Evolutionary conservation across 352 stramenopile species (phyloP).

Genomic region (Globisporangium recalcitrans): DNA sequence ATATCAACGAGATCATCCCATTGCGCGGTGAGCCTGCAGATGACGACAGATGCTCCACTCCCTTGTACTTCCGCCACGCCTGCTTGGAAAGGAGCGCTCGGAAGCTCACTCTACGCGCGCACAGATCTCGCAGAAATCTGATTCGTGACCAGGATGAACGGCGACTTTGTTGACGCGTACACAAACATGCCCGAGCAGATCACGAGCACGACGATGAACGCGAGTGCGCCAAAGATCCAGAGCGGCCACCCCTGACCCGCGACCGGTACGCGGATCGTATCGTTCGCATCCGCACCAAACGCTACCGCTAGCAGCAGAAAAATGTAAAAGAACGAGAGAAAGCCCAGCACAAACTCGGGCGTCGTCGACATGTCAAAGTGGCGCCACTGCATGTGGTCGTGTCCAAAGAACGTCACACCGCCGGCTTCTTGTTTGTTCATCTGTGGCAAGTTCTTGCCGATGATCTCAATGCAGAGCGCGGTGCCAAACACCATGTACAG

Average conservation of each 20-base stretch:
- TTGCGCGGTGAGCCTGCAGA: constrained; percentile 17
- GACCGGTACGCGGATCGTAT: constrained; percentile 45
- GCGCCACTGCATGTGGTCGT: constrained; percentile 56
- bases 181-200: constrained; percentile 81
- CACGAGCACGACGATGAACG: constrained; percentile 79
- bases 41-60: constrained; percentile 24
- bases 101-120: constrained; percentile 27
- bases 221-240: constrained; percentile 84
- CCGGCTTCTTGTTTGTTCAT: constrained; percentile 83
- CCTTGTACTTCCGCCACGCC: constrained; percentile 56
- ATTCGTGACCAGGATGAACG: constrained; percentile 73
- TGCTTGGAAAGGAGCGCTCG: constrained; percentile 39
- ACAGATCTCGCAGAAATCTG: constrained; percentile 32
- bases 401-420: constrained; percentile 79
- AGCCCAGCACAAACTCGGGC: constrained; percentile 76
- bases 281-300: constrained; percentile 52
- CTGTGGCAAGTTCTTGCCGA: constrained; percentile 67
- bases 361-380: constrained; percentile 75
- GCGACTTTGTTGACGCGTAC: constrained; percentile 68
- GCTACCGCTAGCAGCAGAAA: constrained; percentile 75
- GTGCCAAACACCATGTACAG: constrained; percentile 78
- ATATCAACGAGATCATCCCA: too few relatives aligned
- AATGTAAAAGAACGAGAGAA: constrained; percentile 84
- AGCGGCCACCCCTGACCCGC: constrained; percentile 67
- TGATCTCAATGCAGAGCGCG: constrained; percentile 77